These are phyloP conservation scores for Arthrobotrys entomopaga DNA, from an alignment of 2,329 filamentous ascomycete genomes.

Conservation along the genomic window DNA sequence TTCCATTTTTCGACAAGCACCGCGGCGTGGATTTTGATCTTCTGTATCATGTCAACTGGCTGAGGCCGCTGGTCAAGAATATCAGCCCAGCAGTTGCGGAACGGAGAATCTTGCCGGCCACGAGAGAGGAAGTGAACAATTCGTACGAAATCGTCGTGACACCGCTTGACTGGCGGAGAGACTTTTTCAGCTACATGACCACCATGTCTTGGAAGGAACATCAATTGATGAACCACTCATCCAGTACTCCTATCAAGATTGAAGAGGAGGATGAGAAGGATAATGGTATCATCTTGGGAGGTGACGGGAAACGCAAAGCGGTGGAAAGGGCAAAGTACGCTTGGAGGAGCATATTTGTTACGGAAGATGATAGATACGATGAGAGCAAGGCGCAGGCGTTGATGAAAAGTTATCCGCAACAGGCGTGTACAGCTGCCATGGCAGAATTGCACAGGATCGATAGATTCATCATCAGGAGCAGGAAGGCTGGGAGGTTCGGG, in stretches of 20 bases:
- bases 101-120: conserved; percentile 30
- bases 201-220: conserved; percentile 55
- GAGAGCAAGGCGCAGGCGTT: conserved; percentile 35
- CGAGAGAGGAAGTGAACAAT: conserved; percentile 14
- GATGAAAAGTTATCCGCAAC: conserved; percentile 37
- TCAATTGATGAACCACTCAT: conserved; percentile 47
- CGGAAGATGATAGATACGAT: conserved; percentile 43
- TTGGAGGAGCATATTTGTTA: conserved; percentile 47
- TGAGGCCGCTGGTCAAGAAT: conserved; percentile 41
- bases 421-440: conserved; percentile 25
- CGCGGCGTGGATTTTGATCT: conserved; percentile 41
- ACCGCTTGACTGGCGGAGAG: conserved; percentile 42
- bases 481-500: conserved; percentile 42
- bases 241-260: conserved; percentile 8
- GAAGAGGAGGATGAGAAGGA: conserved; percentile 22
- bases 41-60: conserved; percentile 42
- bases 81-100: conserved; percentile 34
- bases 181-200: conserved; percentile 50
- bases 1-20: conserved; percentile 49
- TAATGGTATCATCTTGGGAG: neutral
- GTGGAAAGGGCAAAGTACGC: conserved; percentile 43
- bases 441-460: conserved; percentile 46
- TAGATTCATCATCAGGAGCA: conserved; percentile 41
- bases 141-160: conserved; percentile 27
- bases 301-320: conserved; percentile 14